Base-by-base conservation (phyloP, 2,329 filamentous ascomycete species). In the Tetracladium maxilliforme region DNA sequence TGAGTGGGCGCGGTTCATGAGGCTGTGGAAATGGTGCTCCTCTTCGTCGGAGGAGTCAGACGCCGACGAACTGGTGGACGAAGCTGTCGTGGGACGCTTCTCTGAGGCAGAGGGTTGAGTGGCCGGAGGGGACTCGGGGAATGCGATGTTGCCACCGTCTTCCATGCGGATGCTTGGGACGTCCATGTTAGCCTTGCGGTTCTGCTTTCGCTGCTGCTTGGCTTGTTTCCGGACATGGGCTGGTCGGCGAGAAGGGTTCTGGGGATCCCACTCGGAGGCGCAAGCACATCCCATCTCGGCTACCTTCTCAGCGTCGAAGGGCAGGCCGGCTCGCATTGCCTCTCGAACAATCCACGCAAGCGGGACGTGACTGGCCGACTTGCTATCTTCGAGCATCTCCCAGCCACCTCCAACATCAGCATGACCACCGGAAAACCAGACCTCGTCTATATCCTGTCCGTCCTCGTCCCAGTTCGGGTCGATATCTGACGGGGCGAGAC, bases 331-430 rank as follows among this genome's bases (percentile, higher is more conserved):
- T 26, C 54, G 54, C 30, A 58, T 52, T 3, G 66, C 64, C 43
- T 70, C 65, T 15, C 61, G 54, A 4, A 70, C 56, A 63, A 72
- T 71, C 64, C 64, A 70, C 6, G 68, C 60, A 3, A 70, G 49
- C 1, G 63, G 61, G 7, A 56, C 52, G 35, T 68, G 63, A 30
- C 57, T 64, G 8, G 18, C 18, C 23, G 68, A 42, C 9, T 61
- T 47, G 32, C 15, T 13, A 7, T 63, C 55, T 6, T 47, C 55
- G 4, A 42, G 31, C 1, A 42, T 38, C 3, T 59, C 46, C 64
- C 63, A 70, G 4, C 66, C 66, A 17, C 66, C 67, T 10, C 66
- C 66, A 27, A 71, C 65, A 33, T 70, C 67, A 7, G 61, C 67
- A 38, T 74, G 69, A 25, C 60, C 56, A 12, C 67, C 67, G 1